phyloP scores from a whole-genome alignment of 73 alveolate genomes.

The Stentor coeruleus region DNA sequence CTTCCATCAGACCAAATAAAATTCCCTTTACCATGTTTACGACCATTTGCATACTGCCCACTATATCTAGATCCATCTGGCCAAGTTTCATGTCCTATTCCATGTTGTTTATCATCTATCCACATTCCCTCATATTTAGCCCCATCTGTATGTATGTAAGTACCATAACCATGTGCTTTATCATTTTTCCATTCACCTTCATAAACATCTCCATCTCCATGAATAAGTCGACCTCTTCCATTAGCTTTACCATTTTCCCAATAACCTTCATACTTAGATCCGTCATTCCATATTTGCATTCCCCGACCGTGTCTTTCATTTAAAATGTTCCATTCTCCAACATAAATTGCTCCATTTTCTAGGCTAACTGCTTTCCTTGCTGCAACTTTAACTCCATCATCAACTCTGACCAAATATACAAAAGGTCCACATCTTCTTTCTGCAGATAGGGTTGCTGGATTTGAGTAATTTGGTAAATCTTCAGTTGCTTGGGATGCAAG shows the following conservation, averaged over 20 bases:
- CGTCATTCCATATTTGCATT: conserved; percentile 53
- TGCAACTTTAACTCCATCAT: conserved; percentile 20
- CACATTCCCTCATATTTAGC: conserved; percentile 47
- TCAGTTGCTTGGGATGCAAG: conserved; percentile 19
- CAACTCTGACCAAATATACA: not conserved
- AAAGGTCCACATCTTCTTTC: conserved; percentile 1
- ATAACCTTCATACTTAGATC: conserved; percentile 56
- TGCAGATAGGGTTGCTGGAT: conserved; percentile 18
- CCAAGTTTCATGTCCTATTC: conserved; percentile 38
- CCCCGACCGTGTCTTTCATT: conserved; percentile 49
- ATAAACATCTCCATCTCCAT: conserved; percentile 55
- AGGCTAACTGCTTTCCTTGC: conserved; percentile 12
- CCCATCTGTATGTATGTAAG: conserved; percentile 47
- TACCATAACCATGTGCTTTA: conserved; percentile 32
- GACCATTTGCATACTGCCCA: conserved; percentile 56
- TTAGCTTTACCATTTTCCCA: conserved; percentile 57
- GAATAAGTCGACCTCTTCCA: conserved; percentile 57
- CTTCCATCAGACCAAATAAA: conserved; percentile 55
- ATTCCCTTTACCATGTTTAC: conserved; percentile 66
- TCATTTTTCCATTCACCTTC: conserved; percentile 51
- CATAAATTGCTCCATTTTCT: conserved; percentile 53
- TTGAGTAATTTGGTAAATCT: conserved; percentile 6
- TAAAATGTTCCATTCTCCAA: conserved; percentile 47
- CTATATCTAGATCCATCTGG: conserved; percentile 51
- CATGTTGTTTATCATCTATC: conserved; percentile 44